These are phyloP conservation scores for Aspergillus uvarum DNA, from an alignment of 2,329 filamentous ascomycete genomes.

Conservation along the genomic window DNA sequence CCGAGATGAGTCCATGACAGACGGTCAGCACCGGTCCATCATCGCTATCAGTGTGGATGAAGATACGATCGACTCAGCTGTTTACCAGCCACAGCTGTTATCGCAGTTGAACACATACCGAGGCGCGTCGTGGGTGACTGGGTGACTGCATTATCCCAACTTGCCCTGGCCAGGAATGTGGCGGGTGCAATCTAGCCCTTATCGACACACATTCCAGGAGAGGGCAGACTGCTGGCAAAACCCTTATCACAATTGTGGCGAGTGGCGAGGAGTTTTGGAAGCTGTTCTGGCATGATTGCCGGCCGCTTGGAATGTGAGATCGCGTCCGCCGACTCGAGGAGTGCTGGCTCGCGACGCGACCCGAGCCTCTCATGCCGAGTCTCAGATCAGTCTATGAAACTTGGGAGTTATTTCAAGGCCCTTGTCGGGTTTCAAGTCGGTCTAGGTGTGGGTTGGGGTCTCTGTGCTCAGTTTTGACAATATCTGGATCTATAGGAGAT, in stretches of 20 bases:
- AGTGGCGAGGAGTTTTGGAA: not conserved
- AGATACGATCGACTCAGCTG: not conserved
- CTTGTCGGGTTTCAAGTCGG: not conserved
- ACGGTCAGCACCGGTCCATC: no score
- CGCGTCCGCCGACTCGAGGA: not conserved
- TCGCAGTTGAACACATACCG: not conserved
- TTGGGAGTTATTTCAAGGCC: not conserved
- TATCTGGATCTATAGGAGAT: not conserved
- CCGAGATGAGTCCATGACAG: no score
- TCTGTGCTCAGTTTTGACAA: not conserved
- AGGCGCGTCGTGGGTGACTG: not conserved
- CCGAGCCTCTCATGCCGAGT: not conserved
- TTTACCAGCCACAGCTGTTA: not conserved
- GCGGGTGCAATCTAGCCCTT: not conserved
- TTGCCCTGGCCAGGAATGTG: not conserved
- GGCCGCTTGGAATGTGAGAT: conserved; percentile 4
- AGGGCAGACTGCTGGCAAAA: not conserved
- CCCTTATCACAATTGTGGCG: not conserved
- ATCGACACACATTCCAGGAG: not conserved
- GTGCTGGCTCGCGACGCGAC: not conserved
- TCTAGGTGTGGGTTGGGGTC: no score
- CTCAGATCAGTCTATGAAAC: conserved; percentile 1
- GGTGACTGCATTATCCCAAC: not conserved
- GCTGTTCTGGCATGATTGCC: not conserved
- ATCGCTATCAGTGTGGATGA: no score